These are phyloP conservation scores for Bodo saltans DNA, from an alignment of 78 protist species.

Conservation along the genomic window DNA sequence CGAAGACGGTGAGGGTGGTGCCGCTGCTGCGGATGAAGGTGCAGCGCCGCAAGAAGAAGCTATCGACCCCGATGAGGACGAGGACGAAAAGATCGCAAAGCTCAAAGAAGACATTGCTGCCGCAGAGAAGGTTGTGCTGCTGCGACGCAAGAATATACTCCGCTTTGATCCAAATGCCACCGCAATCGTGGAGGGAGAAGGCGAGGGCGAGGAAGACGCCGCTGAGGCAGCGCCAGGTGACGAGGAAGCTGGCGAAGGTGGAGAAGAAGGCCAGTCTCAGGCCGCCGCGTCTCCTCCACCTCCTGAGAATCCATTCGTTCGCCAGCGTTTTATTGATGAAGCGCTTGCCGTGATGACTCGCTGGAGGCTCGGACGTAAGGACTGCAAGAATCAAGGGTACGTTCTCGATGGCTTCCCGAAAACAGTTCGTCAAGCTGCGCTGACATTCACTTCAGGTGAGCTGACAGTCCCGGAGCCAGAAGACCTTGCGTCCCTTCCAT, in stretches of 20 bases:
- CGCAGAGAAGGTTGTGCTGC: background rate
- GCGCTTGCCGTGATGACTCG: background rate
- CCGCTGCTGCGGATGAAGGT: conserved; percentile 3
- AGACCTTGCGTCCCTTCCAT: background rate
- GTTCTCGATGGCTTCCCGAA: conserved; percentile 64
- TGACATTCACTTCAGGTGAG: background rate
- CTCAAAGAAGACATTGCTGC: background rate
- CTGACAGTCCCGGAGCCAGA: background rate
- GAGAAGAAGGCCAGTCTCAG: too few relatives aligned
- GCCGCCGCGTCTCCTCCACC: too few relatives aligned
- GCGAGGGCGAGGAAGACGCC: background rate
- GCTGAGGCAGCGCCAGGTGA: conserved; percentile 1
- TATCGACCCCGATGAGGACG: conserved; percentile 13
- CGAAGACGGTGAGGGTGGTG: too few relatives aligned
- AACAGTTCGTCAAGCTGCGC: conserved; percentile 24
- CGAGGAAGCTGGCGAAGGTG: too few relatives aligned
- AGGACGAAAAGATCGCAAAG: background rate
- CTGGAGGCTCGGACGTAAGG: background rate
- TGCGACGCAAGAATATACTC: background rate
- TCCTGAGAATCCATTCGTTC: too few relatives aligned
- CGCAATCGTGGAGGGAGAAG: background rate
- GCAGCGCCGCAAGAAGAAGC: background rate
- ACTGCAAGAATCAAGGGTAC: conserved; percentile 60
- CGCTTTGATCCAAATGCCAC: background rate
- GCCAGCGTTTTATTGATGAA: background rate